These are phyloP conservation scores for Tetragonia tetragonoides DNA, from an alignment of 148 eudicot genomes.

Conservation along the genomic window DNA sequence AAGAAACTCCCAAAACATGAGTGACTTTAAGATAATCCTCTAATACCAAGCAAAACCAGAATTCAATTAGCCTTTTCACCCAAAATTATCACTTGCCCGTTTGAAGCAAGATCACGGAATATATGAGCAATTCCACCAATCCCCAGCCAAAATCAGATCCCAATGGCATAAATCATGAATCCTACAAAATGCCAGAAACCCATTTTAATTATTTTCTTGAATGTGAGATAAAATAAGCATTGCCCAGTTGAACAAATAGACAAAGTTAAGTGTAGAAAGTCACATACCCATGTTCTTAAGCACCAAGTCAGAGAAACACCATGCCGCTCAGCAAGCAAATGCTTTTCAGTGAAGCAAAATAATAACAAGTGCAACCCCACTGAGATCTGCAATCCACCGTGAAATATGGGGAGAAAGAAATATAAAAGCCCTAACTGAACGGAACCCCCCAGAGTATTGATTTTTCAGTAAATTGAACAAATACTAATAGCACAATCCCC, in stretches of 20 bases:
- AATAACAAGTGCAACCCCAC: slow-evolving; percentile 11
- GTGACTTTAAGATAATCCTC: slow-evolving; percentile 17
- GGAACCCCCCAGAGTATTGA: background rate
- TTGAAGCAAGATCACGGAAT: slow-evolving; percentile 21
- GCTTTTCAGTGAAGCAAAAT: slow-evolving; percentile 39
- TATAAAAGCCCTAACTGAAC: slow-evolving; percentile 3
- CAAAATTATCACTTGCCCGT: slow-evolving; percentile 20
- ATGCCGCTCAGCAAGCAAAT: slow-evolving; percentile 26
- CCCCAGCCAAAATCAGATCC: slow-evolving; percentile 32
- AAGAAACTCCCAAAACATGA: slow-evolving; percentile 13
- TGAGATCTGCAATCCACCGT: slow-evolving; percentile 29
- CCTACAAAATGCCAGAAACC: slow-evolving; percentile 23
- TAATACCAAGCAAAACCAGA: slow-evolving; percentile 7
- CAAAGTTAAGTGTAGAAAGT: slow-evolving; percentile 18
- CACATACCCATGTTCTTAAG: slow-evolving; percentile 25
- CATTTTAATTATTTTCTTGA: background rate
- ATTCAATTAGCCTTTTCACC: slow-evolving; percentile 13
- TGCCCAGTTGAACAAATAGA: slow-evolving; percentile 12
- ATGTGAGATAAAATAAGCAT: slow-evolving; percentile 11
- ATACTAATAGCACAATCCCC: slow-evolving; percentile 21
- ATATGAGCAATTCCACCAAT: slow-evolving; percentile 19
- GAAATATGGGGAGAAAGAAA: slow-evolving; percentile 16
- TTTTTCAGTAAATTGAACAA: background rate
- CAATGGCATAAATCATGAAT: slow-evolving; percentile 26
- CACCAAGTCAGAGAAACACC: slow-evolving; percentile 9